Conservation (phyloP, 805 yeast species). For the Kazachstania taianensis region DNA sequence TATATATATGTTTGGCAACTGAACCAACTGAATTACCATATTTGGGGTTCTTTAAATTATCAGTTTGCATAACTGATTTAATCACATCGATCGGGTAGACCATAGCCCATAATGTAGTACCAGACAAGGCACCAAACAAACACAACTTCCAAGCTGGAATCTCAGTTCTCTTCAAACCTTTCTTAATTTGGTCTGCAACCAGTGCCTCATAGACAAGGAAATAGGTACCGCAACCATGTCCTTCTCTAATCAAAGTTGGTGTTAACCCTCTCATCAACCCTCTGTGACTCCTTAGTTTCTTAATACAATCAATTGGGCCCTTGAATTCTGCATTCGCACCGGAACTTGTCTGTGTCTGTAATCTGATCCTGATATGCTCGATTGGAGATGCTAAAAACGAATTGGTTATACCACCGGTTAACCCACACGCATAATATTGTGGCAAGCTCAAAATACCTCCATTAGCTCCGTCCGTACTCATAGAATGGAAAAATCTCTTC, state of each 20-base stretch:
- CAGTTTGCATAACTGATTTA: constrained; percentile 72
- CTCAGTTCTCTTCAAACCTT: constrained; percentile 45
- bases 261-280: constrained; percentile 73
- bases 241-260: constrained; percentile 78
- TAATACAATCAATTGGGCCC: constrained; percentile 39
- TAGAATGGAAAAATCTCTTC: constrained; percentile 62
- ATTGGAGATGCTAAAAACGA: constrained; percentile 87
- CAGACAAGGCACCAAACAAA: constrained; percentile 81
- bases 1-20: constrained; percentile 45
- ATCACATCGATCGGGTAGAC: constrained; percentile 85
- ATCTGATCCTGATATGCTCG: constrained; percentile 85
- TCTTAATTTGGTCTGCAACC: constrained; percentile 41
- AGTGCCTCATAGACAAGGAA: constrained; percentile 86
- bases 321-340: constrained; percentile 35
- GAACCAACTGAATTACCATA: constrained; percentile 44
- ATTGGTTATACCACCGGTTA: constrained; percentile 88
- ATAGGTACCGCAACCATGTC: constrained; percentile 80
- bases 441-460: constrained; percentile 28
- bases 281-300: constrained; percentile 41
- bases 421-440: constrained; percentile 81
- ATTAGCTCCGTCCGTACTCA: constrained; percentile 21
- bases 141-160: constrained; percentile 86
- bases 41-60: constrained; percentile 37
- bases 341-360: constrained; percentile 56
- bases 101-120: constrained; percentile 76